Conservation (phyloP, 2,329 filamentous ascomycete species). For the Paraconiothyrium sp. region DNA sequence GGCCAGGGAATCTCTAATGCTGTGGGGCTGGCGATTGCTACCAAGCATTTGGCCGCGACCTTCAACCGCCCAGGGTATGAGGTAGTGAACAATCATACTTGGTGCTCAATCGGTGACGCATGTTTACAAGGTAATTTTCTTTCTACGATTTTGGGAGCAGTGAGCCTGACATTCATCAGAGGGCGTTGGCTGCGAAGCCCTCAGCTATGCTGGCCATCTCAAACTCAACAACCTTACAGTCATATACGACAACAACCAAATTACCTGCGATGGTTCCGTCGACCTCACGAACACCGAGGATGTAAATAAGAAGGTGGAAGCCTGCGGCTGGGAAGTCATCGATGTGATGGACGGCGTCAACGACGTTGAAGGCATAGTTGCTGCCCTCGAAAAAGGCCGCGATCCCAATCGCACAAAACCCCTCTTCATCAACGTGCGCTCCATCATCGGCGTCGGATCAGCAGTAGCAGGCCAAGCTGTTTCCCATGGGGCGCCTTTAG, state of each 20-base stretch:
- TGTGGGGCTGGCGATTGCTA: slow-evolving; percentile 66
- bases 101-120: slow-evolving; percentile 66
- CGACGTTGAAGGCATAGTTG: slow-evolving; percentile 59
- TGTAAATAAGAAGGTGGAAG: slow-evolving; percentile 66
- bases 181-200: slow-evolving; percentile 66
- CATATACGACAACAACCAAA: slow-evolving; percentile 70
- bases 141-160: slow-evolving; percentile 49
- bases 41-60: slow-evolving; percentile 62
- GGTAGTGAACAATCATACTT: slow-evolving; percentile 62
- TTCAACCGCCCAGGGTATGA: slow-evolving; percentile 61
- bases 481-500: slow-evolving; percentile 67
- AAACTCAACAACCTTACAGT: slow-evolving; percentile 65
- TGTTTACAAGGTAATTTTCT: slow-evolving; percentile 55
- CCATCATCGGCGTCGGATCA: slow-evolving; percentile 62
- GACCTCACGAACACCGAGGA: slow-evolving; percentile 66
- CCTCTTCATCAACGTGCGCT: slow-evolving; percentile 65
- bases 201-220: slow-evolving; percentile 65
- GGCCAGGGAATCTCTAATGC: slow-evolving; percentile 68
- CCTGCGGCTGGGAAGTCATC: slow-evolving; percentile 65
- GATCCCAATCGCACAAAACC: slow-evolving; percentile 58
- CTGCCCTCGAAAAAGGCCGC: slow-evolving; percentile 56
- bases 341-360: slow-evolving; percentile 63
- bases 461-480: slow-evolving; percentile 57
- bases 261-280: slow-evolving; percentile 67
- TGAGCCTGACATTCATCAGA: slow-evolving; percentile 45